Percentiles rank a stretch among this genome's conserved stretches.
Conservation (phyloP, 1,284 basidiomycete genomes). For the Cryptococcus sp. region DNA sequence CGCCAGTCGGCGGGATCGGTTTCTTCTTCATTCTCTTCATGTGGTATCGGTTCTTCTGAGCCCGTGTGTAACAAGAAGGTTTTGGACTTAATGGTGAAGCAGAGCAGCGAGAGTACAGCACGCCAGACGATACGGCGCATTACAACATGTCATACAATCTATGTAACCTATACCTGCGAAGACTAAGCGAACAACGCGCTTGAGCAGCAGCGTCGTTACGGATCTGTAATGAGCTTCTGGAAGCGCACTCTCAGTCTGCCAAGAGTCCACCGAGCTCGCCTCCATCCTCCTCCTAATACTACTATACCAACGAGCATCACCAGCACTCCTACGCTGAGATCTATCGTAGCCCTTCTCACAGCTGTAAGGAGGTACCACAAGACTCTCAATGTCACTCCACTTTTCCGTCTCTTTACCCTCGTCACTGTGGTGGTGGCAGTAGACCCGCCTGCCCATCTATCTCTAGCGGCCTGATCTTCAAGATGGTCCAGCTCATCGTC, state of each 20-base stretch:
- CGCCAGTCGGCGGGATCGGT: slow-evolving; percentile 78
- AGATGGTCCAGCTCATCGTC: slow-evolving; percentile 42
- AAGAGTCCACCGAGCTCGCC: slow-evolving; percentile 23
- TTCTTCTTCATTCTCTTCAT: slow-evolving; percentile 82
- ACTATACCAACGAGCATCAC: slow-evolving; percentile 30
- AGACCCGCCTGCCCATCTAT: slow-evolving; percentile 13
- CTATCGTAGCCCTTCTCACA: slow-evolving; percentile 39
- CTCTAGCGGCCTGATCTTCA: slow-evolving; percentile 31
- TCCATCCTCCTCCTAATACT: slow-evolving; percentile 38
- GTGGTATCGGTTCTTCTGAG: slow-evolving; percentile 79
- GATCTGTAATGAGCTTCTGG: slow-evolving; percentile 16
- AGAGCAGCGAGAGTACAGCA: too few species aligned
- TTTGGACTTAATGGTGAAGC: too few species aligned
- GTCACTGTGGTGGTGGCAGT: slow-evolving; percentile 22
- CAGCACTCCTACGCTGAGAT: slow-evolving; percentile 35
- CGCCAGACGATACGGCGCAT: neutral
- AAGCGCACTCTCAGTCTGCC: slow-evolving; percentile 11
- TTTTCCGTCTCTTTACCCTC: slow-evolving; percentile 20
- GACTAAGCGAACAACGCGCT: neutral
- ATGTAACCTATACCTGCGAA: neutral
- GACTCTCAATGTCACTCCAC: slow-evolving; percentile 33
- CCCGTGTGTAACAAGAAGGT: too few species aligned
- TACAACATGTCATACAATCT: slow-evolving; percentile 5
- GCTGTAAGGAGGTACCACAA: slow-evolving; percentile 37
- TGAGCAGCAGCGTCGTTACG: neutral